Conservation (phyloP, 805 yeast genomes). For the Naumovozyma baii region DNA sequence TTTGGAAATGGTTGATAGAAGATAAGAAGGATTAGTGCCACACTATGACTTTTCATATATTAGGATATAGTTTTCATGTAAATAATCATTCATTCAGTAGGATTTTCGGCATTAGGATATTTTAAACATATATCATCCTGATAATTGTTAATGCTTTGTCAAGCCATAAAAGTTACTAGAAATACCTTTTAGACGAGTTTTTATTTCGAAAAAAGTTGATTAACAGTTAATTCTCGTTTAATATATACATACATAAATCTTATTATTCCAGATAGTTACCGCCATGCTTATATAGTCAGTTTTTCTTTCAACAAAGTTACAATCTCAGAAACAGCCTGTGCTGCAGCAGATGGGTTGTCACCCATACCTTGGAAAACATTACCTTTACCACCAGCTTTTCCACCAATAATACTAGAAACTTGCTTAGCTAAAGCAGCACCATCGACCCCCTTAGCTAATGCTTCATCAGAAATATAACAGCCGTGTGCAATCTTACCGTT, state of each 20-base stretch:
- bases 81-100: too few relatives aligned
- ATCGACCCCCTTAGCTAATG: constrained; percentile 58
- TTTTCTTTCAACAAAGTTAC: constrained; percentile 51
- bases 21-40: constrained; percentile 26
- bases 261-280: too few relatives aligned
- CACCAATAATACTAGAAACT: constrained; percentile 75
- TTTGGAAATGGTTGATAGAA: constrained; percentile 48
- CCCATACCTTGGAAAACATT: constrained; percentile 97
- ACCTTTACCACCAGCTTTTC: constrained; percentile 98
- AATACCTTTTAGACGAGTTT: too few relatives aligned
- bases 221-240: neutral
- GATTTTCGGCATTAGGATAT: too few relatives aligned
- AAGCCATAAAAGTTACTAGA: too few relatives aligned
- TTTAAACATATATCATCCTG: too few relatives aligned
- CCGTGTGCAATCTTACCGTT: constrained; percentile 88
- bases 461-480: constrained; percentile 70
- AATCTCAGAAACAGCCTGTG: constrained; percentile 65
- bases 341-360: constrained; percentile 59
- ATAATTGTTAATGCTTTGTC: too few relatives aligned
- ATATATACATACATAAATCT: constrained; percentile 1
- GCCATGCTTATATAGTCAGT: constrained; percentile 32
- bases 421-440: constrained; percentile 66
- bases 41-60: neutral
- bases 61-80: too few relatives aligned
- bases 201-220: neutral